Evolutionary conservation across 2,329 filamentous ascomycete genomes (phyloP), one percentile per base, ranked within the genome.

Genomic region (Diaporthe citrichinensis): DNA sequence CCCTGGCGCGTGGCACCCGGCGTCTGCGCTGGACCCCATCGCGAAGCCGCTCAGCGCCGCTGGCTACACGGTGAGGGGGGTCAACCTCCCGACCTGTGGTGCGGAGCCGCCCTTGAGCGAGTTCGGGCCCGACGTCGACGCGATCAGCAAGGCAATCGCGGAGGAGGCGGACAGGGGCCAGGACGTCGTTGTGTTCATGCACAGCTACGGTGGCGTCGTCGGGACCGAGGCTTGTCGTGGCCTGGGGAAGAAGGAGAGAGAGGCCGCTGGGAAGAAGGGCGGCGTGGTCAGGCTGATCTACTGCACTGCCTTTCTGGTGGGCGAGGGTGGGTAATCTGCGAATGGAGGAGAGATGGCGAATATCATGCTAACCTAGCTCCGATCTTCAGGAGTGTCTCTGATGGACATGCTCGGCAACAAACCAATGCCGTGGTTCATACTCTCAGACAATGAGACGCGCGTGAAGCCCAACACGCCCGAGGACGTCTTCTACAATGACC

Each of bases 161-260:
- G 58, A 74, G 5, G 72, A 67, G 51, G 72, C 39, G 5, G 51
- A 68, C 7, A 46, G 23, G 49, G 61, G 61, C 49, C 61, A 74
- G 61, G 61, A 74, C n/a, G 61, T 74, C 8, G 51, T 74, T 14
- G 1, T 74, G 28, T 74, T 74, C 51, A 74, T 74, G 72, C 72
- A 74, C 28, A 74, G 72, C 51, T 74, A 74, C 9, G 72, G 72
- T 5, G 72, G 72, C 14, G n/a, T 68, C n/a, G 61, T 62, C 49
- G 72, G 72, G 12, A 65, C 72, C 20, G 20, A 74, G 39, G 25
- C 72, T 12, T 74, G 72, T 31, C 61, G 72, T 36, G 72, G 59
- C 5, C 51, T 74, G n/a, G 72, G 59, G 20, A 59, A 59, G 61
- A 59, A 58, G 61, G 61, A 68, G 23, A 74, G 61, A 36, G 28